Base-by-base conservation (phyloP, 2,329 filamentous ascomycete species). In the Cryphonectria naterciae region DNA sequence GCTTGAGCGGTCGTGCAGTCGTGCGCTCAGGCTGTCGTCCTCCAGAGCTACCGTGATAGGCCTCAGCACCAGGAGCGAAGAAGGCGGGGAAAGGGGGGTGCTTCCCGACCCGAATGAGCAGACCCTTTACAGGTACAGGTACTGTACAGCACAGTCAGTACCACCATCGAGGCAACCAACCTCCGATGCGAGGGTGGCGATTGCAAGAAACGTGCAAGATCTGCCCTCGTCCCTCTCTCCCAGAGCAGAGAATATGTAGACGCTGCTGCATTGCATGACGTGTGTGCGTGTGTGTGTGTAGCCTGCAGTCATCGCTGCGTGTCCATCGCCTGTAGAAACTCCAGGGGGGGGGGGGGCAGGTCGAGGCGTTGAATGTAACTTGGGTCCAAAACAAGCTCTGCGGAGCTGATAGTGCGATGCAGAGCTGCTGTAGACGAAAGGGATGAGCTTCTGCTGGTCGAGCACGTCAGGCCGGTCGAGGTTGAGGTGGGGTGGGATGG, bases 381-480 rank as follows among this genome's bases (percentile, higher is more conserved):
- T 35, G 43, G 58, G 58, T 22, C 63, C 63, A 65, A 41, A 65
- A 65, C 63, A 49, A 49, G 43, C 41, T 49, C 28, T 65, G 41
- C 41, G 25, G 63, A 49, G 43, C 15, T 49, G 28, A 43, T 46
- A 65, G 63, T 52, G 43, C 28, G 43, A 46, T 52, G 63, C 43
- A 65, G 28, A 52, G 41, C n/a, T 65, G 41, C n/a, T 65, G 63
- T 35, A 22, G 63, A 13, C 17, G 25, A 32, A 49, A 49, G 28
- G 28, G 63, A 25, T 65, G 63, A 46, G 54, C 54, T 49, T 32
- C 54, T 58, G 54, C 54, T 32, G 54, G 54, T 58, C 15, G 25
- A 58, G 54, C 25, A 32, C 54, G 54, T 58, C 15, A 32, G 54
- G 58, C 19, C 32, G 58, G 35, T 61, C 32, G 58, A 39, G 58